Conservation (phyloP, 768 basidiomycete species). For the Termitomyces eurrhizus region DNA sequence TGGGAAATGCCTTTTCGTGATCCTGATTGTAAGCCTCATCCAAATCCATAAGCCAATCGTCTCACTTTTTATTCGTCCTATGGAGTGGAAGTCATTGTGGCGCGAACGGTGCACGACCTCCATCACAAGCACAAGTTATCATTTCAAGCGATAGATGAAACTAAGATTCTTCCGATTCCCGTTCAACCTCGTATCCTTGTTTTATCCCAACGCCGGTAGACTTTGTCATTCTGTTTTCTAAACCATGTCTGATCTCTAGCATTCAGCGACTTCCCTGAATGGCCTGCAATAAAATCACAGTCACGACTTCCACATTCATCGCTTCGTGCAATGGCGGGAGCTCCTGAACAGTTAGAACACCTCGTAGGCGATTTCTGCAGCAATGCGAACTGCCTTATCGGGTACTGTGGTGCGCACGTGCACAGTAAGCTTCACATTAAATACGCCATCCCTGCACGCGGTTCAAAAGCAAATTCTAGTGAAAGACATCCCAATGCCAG, state of each 20-base stretch:
- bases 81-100: conserved; percentile 46
- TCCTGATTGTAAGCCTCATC: conserved; percentile 31
- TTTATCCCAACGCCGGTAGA: conserved; percentile 15
- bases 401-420: conserved; percentile 47
- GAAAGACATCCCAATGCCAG: conserved; percentile 26
- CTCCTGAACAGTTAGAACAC: conserved; percentile 23
- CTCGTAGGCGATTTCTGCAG: conserved; percentile 45
- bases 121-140: conserved; percentile 32
- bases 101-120: conserved; percentile 45
- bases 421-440: conserved; percentile 36
- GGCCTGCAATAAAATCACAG: conserved; percentile 19
- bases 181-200: conserved; percentile 29
- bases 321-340: conserved; percentile 9
- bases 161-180: conserved; percentile 38
- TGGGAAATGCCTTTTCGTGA: conserved; percentile 42
- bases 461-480: conserved; percentile 16
- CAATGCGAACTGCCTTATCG: conserved; percentile 46
- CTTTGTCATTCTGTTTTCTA: neutral
- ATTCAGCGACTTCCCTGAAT: conserved; percentile 29
- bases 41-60: neutral
- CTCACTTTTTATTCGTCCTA: neutral
- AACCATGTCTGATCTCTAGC: neutral
- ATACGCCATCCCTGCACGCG: neutral
- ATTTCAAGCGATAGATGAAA: conserved; percentile 44
- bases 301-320: conserved; percentile 4